These are phyloP conservation scores for Dinochytrium kinnereticum DNA, from an alignment of 371 early-diverging fungal genomes.

Conservation along the genomic window DNA sequence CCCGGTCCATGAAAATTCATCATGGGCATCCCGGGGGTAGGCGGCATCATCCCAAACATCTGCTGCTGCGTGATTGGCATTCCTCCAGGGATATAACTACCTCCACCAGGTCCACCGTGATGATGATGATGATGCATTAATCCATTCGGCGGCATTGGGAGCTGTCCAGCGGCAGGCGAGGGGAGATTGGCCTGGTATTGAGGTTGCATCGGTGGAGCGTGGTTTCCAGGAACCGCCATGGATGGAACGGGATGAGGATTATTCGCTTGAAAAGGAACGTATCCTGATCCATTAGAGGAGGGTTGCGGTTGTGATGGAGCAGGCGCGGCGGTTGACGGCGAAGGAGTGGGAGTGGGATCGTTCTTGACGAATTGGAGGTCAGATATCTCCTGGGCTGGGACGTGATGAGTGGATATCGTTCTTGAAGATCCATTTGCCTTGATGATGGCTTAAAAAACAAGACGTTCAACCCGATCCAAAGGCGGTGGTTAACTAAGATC, in stretches of 20 bases:
- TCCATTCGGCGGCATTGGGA: conserved; percentile 10
- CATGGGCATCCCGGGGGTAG: neutral
- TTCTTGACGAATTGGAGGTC: conserved; percentile 11
- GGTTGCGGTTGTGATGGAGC: neutral
- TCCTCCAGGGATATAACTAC: neutral
- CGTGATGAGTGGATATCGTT: conserved; percentile 12
- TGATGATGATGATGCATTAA: neutral
- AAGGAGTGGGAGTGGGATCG: neutral
- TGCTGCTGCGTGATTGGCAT: conserved; percentile 17
- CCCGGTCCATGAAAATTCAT: neutral
- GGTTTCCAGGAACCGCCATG: neutral
- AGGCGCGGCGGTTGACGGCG: neutral
- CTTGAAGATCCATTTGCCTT: neutral
- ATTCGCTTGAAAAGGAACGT: too few relatives aligned
- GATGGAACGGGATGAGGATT: conserved; percentile 6
- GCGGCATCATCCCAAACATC: neutral
- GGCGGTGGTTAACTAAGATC: too few relatives aligned
- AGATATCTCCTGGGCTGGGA: conserved; percentile 10
- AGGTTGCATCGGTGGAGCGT: conserved; percentile 9
- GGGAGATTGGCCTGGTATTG: neutral
- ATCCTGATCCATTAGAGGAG: too few relatives aligned
- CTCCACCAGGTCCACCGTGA: neutral
- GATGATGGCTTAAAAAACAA: conserved; percentile 13
- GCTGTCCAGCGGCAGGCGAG: neutral
- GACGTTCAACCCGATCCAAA: too few relatives aligned